A percentile compares a stretch with the other conserved stretches of the same genome.
Evolutionary conservation across 371 early-diverging fungal species (phyloP).

Genomic region (Mucor velutinosus): DNA sequence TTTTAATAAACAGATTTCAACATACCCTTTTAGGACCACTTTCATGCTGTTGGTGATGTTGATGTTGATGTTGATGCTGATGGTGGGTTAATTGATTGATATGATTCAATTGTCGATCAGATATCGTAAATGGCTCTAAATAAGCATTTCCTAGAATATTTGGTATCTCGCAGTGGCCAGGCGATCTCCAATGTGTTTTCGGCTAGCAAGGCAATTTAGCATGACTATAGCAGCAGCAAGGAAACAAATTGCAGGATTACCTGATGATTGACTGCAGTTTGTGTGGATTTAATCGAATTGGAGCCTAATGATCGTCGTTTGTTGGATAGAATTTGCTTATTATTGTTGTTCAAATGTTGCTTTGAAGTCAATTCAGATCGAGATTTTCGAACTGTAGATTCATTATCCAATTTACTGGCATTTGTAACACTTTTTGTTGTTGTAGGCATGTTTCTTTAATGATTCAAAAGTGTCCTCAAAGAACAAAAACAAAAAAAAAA

Average conservation of each 20-base stretch:
- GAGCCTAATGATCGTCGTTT: constrained; percentile 13
- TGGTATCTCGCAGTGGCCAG: constrained; percentile 32
- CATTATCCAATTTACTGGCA: neutral
- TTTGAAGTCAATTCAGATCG: neutral
- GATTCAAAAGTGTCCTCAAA: neutral
- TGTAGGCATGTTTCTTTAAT: constrained; percentile 6
- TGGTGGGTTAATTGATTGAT: neutral
- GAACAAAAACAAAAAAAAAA: neutral
- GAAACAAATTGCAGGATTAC: neutral
- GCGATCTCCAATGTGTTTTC: constrained; percentile 22
- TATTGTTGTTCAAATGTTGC: neutral
- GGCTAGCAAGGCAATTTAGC: neutral
- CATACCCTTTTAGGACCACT: constrained; percentile 23
- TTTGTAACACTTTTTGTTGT: neutral
- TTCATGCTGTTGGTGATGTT: neutral
- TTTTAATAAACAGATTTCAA: constrained; percentile 1
- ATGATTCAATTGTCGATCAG: neutral
- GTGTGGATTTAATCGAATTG: constrained; percentile 13
- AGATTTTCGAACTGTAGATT: constrained; percentile 3
- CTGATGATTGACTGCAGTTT: neutral
- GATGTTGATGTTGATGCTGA: neutral
- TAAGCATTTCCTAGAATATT: constrained; percentile 29
- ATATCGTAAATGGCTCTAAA: constrained; percentile 8
- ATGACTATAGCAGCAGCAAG: neutral
- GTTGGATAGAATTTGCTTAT: neutral